Evolutionary conservation across 2,329 filamentous ascomycete genomes (phyloP).

Genomic region (Cordyceps fumosorosea): DNA sequence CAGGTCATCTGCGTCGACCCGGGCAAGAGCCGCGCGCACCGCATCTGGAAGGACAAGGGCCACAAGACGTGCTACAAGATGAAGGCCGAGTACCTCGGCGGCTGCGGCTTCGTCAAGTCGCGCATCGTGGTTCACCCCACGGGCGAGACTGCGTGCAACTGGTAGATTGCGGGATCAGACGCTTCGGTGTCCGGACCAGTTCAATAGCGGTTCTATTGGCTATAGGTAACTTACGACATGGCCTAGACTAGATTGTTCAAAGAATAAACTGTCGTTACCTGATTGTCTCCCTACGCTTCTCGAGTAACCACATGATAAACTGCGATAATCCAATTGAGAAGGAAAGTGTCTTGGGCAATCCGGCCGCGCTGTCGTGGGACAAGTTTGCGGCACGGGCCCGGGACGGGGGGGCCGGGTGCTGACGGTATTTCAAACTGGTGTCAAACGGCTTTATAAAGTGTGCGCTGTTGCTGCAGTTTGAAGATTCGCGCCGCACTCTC

Average conservation of each 20-base stretch:
- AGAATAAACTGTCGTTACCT: no score
- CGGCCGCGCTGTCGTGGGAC: slow-evolving; percentile 73
- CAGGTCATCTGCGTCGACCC: slow-evolving; percentile 15
- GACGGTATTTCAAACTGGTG: slow-evolving; percentile 41
- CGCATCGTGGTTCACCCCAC: neutral
- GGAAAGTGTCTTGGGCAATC: slow-evolving; percentile 31
- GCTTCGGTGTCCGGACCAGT: neutral
- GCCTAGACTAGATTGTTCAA: no score
- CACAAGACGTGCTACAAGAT: slow-evolving; percentile 14
- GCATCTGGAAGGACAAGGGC: slow-evolving; percentile 14
- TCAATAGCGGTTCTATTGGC: neutral
- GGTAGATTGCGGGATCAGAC: neutral
- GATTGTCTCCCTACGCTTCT: no score
- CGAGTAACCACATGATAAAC: no score
- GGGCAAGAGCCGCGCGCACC: slow-evolving; percentile 12
- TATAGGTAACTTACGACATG: neutral
- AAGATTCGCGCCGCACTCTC: no score
- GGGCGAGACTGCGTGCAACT: slow-evolving; percentile 7
- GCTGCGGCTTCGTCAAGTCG: slow-evolving; percentile 9
- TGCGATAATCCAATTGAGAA: no score
- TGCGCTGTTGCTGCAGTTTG: no score
- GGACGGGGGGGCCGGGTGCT: slow-evolving; percentile 61
- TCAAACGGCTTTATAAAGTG: no score
- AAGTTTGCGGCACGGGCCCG: slow-evolving; percentile 71
- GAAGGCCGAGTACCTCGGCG: neutral